Percentiles rank a stretch among this genome's conserved stretches.
Conservation (phyloP, 345 rosid species). For the Ricinus communis region DNA sequence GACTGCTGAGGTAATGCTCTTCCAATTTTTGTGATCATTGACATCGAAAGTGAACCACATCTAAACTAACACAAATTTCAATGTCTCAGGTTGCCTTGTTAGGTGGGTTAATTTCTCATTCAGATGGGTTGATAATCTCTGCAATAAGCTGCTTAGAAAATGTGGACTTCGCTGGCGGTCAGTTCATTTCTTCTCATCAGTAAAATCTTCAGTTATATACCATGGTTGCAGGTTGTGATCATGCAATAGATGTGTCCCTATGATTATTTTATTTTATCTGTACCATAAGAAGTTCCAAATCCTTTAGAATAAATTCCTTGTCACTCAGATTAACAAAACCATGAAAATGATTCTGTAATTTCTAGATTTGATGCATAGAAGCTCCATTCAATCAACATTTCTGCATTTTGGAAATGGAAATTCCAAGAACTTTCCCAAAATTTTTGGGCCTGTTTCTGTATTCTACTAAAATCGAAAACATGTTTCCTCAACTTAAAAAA, state of each 20-base stretch:
- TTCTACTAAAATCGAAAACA: too few relatives aligned
- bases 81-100: constrained; percentile 67
- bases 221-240: neutral
- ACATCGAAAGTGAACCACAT: constrained; percentile 9
- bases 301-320: neutral
- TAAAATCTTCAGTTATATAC: neutral
- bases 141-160: constrained; percentile 58
- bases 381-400: too few relatives aligned
- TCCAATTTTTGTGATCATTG: constrained; percentile 24
- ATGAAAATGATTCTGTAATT: neutral
- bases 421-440: too few relatives aligned
- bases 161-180: constrained; percentile 50
- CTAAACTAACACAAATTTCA: constrained; percentile 25
- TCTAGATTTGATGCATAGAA: neutral
- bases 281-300: neutral
- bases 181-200: constrained; percentile 29
- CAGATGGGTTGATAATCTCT: constrained; percentile 65
- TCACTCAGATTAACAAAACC: neutral
- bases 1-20: constrained; percentile 75
- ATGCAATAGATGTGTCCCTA: neutral
- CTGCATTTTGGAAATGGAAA: too few relatives aligned
- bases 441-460: too few relatives aligned
- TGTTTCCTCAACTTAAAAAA: too few relatives aligned
- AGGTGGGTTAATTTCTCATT: constrained; percentile 77
- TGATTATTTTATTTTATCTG: neutral